Base-by-base conservation (phyloP, 768 basidiomycete genomes). In the Dioszegia aurantiaca region DNA sequence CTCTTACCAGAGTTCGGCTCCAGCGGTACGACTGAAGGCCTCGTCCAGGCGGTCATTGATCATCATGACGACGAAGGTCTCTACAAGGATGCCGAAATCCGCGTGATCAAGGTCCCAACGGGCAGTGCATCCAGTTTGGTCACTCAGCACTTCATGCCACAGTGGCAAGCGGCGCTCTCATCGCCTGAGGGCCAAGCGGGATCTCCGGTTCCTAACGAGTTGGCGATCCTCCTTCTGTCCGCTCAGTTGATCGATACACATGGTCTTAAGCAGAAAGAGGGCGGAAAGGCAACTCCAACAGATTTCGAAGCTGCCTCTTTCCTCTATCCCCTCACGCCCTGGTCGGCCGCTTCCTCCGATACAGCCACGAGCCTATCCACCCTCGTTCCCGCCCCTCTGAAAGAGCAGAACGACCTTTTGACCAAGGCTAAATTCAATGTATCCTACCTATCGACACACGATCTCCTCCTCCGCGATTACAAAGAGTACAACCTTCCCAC, bases 391-490 rank as follows among this genome's bases (percentile, higher is more conserved):
- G 17, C 19, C 4, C 51, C 53, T 5, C 47, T 78, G 2, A 46
- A 37, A 4, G 41, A 36, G 0, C 80, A 90, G 14, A 79, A 82
- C 2, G 69, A 73, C 33, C 72, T 75, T 2, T 80, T 90, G 23
- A 58, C 78, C 48, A 64, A 68, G 2, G 83, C 83, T 77, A 99
- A 98, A 73, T 65, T 67, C 3, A 83, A 86, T 58, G 79, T 98
- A 9, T 82, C 83, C 1, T 82, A 84, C 61, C 80, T 97, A 17
- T 79, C 78, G 8, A 83, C 84, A 0, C 81, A 83, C 56, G 91
- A 97, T 69, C 83, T 97, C 19, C 82, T 99, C 4, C 82, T 90
- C 12, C 80, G 95, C n/a, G 95, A 99, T 77, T 99, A 92, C 81
- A 98, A 99, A 74, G 86, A 94, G 63, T 94, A 91, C 69, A 72